A percentile compares a stretch with the other conserved stretches of the same genome.
Evolutionary conservation across 1,284 basidiomycete species (phyloP).

Genomic region (Apiotrichum sp.): DNA sequence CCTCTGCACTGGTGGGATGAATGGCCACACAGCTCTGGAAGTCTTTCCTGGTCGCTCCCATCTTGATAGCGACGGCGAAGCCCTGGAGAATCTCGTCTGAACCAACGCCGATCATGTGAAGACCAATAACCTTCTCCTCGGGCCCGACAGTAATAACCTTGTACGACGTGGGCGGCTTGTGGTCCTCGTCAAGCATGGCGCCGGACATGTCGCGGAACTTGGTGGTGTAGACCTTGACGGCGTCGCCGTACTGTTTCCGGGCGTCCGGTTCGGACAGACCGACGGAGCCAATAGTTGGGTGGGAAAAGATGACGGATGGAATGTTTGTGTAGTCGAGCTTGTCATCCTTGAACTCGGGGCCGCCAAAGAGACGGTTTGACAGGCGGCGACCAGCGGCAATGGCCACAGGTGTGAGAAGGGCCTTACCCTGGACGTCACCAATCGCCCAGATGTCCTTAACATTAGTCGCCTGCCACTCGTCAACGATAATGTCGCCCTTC

Average conservation of each 20-base stretch:
- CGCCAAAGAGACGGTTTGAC: constrained; percentile 84
- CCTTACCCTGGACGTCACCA: constrained; percentile 90
- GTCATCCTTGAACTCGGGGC: constrained; percentile 73
- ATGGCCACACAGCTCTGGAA: constrained; percentile 52
- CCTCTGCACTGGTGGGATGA: no score
- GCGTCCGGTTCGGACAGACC: constrained; percentile 89
- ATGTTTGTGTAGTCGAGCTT: constrained; percentile 88
- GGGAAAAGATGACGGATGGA: constrained; percentile 92
- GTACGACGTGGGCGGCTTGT: constrained; percentile 89
- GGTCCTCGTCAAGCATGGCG: constrained; percentile 71
- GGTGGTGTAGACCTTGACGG: constrained; percentile 80
- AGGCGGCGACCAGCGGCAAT: constrained; percentile 90
- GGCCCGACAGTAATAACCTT: constrained; percentile 81
- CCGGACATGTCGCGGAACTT: constrained; percentile 77
- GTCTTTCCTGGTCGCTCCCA: constrained; percentile 81
- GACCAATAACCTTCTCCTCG: constrained; percentile 88
- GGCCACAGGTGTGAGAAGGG: constrained; percentile 91
- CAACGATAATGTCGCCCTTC: constrained; percentile 76
- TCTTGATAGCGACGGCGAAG: constrained; percentile 85
- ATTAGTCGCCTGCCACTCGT: constrained; percentile 83
- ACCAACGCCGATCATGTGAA: constrained; percentile 86
- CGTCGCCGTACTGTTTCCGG: constrained; percentile 73
- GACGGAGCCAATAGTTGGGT: constrained; percentile 86
- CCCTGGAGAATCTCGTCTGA: constrained; percentile 6
- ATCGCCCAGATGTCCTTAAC: constrained; percentile 71